Base-by-base conservation (phyloP, 176 grass and related monocot species). In the Carex parvula region DNA sequence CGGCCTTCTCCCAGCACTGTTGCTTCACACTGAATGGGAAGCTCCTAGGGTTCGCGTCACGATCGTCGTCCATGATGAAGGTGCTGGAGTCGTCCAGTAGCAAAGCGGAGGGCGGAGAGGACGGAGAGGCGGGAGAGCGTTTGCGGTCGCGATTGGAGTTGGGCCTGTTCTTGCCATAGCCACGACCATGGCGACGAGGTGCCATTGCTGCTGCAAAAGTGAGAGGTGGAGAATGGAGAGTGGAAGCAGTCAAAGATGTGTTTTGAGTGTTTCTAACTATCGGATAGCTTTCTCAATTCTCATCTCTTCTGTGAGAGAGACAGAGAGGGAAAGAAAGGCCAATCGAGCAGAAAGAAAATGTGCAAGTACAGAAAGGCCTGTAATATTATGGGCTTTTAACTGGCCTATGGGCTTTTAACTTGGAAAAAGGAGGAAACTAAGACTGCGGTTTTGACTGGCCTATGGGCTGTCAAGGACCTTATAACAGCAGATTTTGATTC, bases 1-100 rank as follows among this genome's bases (percentile, higher is more conserved):
- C 96, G 17, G 96, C 93, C 90, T 94, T 95, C 54, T 93, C 93
- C 96, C 96, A 99, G 90, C 96, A 99, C 84, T 89, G 96, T 83
- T 92, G 96, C 88, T 99, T 99, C 44, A 99, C 91, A 48, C 70
- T 79, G 82, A 89, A 83, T 16, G 93, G 56, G 83, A 99, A 99
- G 90, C 91, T 99, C 85, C 96, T 84, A 8, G 96, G 91, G 79
- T 95, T 92, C 24, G 69, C 17, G 14, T 44, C 72, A 12, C 60
- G 46, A 39, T 24, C 83, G 74, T 81, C 71, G n/a, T 79, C 85
- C 79, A 83, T 3, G 70, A 88, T 63, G 86, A 85, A 61, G 81
- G 79, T 65, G 84, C 81, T 17, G 78, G 86, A 11, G 42, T 85
- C 90, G 87, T 87, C 89, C 77, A 84, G 81, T 79, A 85, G 77